Conservation (phyloP, 805 yeast genomes). For the Dipodascus geniculatus region DNA sequence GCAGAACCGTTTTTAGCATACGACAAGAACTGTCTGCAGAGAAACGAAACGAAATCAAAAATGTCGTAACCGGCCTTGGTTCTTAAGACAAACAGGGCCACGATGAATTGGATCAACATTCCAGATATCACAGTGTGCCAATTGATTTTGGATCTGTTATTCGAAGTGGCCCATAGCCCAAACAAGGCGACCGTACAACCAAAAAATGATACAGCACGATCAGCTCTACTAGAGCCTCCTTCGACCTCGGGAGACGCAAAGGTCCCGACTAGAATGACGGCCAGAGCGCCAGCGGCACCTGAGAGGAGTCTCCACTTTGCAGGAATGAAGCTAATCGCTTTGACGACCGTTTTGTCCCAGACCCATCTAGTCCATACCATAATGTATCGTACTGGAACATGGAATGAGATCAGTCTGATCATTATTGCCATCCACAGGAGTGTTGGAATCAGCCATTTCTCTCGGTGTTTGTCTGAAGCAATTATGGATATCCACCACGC, state of each 20-base stretch:
- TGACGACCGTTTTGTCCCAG: conserved; percentile 21
- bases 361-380: conserved; percentile 22
- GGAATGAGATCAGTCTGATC: conserved; percentile 41
- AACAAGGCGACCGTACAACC: conserved; percentile 39
- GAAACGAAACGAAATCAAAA: conserved; percentile 45
- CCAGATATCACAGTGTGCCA: conserved; percentile 55
- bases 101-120: conserved; percentile 41
- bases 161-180: conserved; percentile 35
- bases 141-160: conserved; percentile 33
- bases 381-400: conserved; percentile 29
- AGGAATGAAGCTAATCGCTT: conserved; percentile 27
- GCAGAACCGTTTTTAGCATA: conserved; percentile 53
- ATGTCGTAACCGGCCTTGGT: conserved; percentile 49
- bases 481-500: conserved; percentile 47
- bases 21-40: conserved; percentile 45
- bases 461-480: conserved; percentile 38
- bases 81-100: conserved; percentile 49
- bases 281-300: conserved; percentile 36
- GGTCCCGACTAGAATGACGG: conserved; percentile 41
- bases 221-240: conserved; percentile 37
- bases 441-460: conserved; percentile 47
- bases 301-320: conserved; percentile 31
- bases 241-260: conserved; percentile 18
- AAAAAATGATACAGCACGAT: conserved; percentile 46
- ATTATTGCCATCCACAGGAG: conserved; percentile 39